Base-by-base conservation (phyloP, 345 rosid genomes). In the Dipteronia sinensis region DNA sequence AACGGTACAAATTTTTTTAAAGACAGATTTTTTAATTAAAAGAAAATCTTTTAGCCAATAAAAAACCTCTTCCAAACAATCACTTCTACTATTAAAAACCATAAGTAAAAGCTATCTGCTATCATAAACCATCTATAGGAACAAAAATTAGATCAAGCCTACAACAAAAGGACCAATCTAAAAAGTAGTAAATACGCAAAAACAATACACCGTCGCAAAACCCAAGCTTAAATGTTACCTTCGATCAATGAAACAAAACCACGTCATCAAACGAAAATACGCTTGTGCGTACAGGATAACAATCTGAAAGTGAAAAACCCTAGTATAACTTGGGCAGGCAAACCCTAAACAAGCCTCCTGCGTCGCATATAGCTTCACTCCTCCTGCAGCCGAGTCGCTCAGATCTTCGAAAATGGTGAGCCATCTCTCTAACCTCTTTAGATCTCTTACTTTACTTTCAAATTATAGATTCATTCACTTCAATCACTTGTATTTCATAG, bases 321-420 rank as follows among this genome's bases (percentile, higher is more conserved):
- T 65, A 29, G 31, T 7, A 65, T 49, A 65, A 65, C 49, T 47
- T n/a, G 3, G 22, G 15, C 46, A 17, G 20, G 20, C 62, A 65
- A 49, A n/a, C 64, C 71, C 64, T 65, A 64, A 20, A 11, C 10
- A 59, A 49, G 71, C 62, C 71, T 51, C 69, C 47, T 27, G 63
- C 64, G 17, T 65, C 20, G 9, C 27, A 11, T 69, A 19, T 5
- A 69, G 40, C 69, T 17, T 27, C 27, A 25, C 71, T 47, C 7
- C 77, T 19, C 62, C 49, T 7, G 38, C 34, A 64, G 16, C 16
- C 10, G 53, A 38, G 31, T 27, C 27, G 2, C 10, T 31, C 19
- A 65, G 27, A 65, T 75, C 63, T 47, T 31, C 63, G 47, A 65
- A 65, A 51, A 75, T 75, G 77, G 77, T 75, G 15, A 5, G 49